A percentile compares a stretch with the other conserved stretches of the same genome.
Evolutionary conservation across 352 stramenopile genomes (phyloP).

Genomic region (Globisporangium megalacanthum): DNA sequence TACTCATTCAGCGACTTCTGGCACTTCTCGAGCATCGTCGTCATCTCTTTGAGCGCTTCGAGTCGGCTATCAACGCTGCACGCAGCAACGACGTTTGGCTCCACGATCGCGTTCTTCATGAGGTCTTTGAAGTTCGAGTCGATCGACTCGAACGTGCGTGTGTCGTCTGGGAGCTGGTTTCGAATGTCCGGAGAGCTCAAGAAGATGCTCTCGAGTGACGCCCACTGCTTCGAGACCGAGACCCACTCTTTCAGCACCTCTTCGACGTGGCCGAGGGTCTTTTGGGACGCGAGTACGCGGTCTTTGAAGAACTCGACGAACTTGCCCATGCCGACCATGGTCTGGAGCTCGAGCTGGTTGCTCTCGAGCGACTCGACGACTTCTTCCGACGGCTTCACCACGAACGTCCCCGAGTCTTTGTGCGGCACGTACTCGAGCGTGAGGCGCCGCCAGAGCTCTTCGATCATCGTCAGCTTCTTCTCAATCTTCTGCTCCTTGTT

Average conservation of each 20-base stretch:
- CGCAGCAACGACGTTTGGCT: constrained; percentile 72
- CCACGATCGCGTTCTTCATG: constrained; percentile 88
- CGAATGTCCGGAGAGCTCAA: constrained; percentile 85
- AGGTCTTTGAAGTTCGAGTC: constrained; percentile 89
- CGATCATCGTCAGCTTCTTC: constrained; percentile 87
- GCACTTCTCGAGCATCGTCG: constrained; percentile 83
- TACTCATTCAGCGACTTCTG: constrained; percentile 88
- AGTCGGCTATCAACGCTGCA: constrained; percentile 77
- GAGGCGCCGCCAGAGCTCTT: constrained; percentile 76
- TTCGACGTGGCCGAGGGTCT: constrained; percentile 79
- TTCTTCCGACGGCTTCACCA: constrained; percentile 84
- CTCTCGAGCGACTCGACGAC: constrained; percentile 83
- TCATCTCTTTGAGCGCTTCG: constrained; percentile 85
- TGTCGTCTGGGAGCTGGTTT: constrained; percentile 84
- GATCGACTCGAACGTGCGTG: constrained; percentile 83
- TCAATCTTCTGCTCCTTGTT: constrained; percentile 90
- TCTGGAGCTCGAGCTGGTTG: constrained; percentile 85
- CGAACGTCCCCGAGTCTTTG: constrained; percentile 82
- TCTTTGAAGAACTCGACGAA: constrained; percentile 90
- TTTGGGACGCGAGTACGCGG: constrained; percentile 68
- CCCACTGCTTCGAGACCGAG: constrained; percentile 84
- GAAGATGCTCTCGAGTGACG: constrained; percentile 87
- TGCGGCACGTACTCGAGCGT: constrained; percentile 85
- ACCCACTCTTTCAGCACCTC: constrained; percentile 88
- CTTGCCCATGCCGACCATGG: constrained; percentile 89